Conservation (phyloP, 2,329 filamentous ascomycete species). For the Didymellaceae sp. region DNA sequence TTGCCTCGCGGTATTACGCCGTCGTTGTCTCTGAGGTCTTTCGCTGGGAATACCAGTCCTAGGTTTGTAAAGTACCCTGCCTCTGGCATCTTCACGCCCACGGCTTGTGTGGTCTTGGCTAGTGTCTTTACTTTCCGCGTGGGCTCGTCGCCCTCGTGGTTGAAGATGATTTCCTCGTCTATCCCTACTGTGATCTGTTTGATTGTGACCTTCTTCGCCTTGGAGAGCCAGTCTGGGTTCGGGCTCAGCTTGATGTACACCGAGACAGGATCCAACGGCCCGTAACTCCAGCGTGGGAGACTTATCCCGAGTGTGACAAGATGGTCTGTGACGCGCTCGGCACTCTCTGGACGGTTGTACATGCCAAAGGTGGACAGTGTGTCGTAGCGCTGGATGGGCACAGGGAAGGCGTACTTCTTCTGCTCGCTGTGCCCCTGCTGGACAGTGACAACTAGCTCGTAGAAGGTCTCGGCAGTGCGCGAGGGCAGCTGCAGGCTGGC, state of each 20-base stretch:
- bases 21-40: conserved; percentile 84
- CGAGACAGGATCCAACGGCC: conserved; percentile 90
- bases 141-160: conserved; percentile 95
- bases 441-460: conserved; percentile 94
- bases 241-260: conserved; percentile 95
- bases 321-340: conserved; percentile 85
- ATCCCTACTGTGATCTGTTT: conserved; percentile 92
- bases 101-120: conserved; percentile 79
- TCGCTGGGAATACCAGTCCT: conserved; percentile 86
- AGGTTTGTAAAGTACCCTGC: conserved; percentile 92
- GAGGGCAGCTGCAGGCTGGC: conserved; percentile 89
- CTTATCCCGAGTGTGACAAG: conserved; percentile 91
- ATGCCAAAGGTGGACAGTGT: conserved; percentile 98
- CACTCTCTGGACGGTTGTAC: conserved; percentile 95
- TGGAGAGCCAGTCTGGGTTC: conserved; percentile 88
- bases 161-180: conserved; percentile 98
- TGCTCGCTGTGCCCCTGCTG: conserved; percentile 88
- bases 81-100: conserved; percentile 86
- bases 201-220: conserved; percentile 90
- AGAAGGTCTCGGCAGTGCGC: conserved; percentile 94
- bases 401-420: conserved; percentile 88
- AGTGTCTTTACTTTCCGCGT: conserved; percentile 87
- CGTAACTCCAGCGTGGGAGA: conserved; percentile 94
- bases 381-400: conserved; percentile 91
- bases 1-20: conserved; percentile 86